Base-by-base conservation (phyloP, 2,329 filamentous ascomycete species). In the Botryotinia calthae region DNA sequence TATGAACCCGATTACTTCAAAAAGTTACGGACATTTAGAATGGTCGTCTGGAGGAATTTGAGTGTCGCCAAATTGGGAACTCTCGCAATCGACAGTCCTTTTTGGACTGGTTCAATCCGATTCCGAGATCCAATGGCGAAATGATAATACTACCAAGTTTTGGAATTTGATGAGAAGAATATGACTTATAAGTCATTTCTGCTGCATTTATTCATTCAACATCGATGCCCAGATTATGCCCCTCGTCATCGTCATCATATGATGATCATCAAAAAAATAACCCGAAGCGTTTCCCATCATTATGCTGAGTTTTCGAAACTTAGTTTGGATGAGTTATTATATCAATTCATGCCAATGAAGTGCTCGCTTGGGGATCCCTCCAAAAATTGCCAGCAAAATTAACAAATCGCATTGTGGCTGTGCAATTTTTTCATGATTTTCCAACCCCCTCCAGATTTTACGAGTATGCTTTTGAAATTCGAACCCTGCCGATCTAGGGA, bases 311-410 rank as follows among this genome's bases (percentile, higher is more conserved):
- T 54, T 54, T 40, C 34, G 64, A 54, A 54, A 54, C 34, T 34
- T 56, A 54, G 48, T 67, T 54, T 56, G 22, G n/a, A 66, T 72
- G 48, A 66, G 42, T 56, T 37, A 34, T 31, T 58, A 37, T 58
- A 72, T 67, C 62, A 61, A 72, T 67, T 72, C 70, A 72, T 72
- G 70, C 62, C 40, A 22, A 59, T 22, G 25, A 31, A 51, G 12
- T 61, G 10, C 22, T 44, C n/a, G n/a, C 51, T 44, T 34, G 70
- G 61, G 37, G 2, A 46, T 58, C 70, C 70, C 31, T 72, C 40
- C 34, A 25, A 71, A 56, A 54, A 54, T 54, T 40, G 46, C 31
- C 31, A 37, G 63, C 44, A 51, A 40, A 51, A 14, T 37, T 7
- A n/a, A 37, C 31, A 51, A 54, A 7, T 40, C 61, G 46, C 51